Evolutionary conservation across 345 rosid species (phyloP), one percentile per base, ranked within the genome.

Genomic region (Moringa oleifera): DNA sequence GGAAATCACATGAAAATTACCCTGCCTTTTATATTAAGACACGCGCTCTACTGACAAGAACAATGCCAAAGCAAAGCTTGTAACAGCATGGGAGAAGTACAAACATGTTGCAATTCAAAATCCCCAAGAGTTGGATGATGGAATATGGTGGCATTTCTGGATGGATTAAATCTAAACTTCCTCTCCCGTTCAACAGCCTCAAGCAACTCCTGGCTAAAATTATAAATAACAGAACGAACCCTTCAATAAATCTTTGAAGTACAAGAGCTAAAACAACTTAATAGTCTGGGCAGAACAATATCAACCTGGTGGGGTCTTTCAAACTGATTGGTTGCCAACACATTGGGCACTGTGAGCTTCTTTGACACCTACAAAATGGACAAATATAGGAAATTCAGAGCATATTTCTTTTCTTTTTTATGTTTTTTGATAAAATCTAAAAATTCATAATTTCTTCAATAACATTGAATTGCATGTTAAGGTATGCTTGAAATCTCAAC

Each of bases 311-410:
- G 23, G 96, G 88, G 68, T 94, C 99, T 81, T 94, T 94, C 70
- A 94, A 79, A 70, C 91, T 82, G 67, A 94, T 81, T 18, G 97
- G 67, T 68, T 90, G 99, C 96, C 95, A 88, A 61, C 99, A 94
- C 99, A 94, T 94, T 7, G 99, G 99, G 77, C 99, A 94, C 61
- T 90, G 96, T 33, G 99, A 90, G 65, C 99, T 94, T 79, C 97
- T 88, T 62, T 94, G 99, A 65, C 99, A 94, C 97, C 99, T 93
- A 66, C 46, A 76, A 66, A 50, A 57, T 41, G 20, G 45, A 49
- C n/a, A 55, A 45, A 19, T 59, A 21, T 47, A 62, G 37, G 17
- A 41, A 41, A 41, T 41, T 7, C 12, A 41, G 6, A 7, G 47
- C 47, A 7, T 41, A 11, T 15, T 41, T 41, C 47, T n/a, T n/a